phyloP scores from a whole-genome alignment of 176 grass and related monocot genomes.

The Rhynchospora breviuscula region DNA sequence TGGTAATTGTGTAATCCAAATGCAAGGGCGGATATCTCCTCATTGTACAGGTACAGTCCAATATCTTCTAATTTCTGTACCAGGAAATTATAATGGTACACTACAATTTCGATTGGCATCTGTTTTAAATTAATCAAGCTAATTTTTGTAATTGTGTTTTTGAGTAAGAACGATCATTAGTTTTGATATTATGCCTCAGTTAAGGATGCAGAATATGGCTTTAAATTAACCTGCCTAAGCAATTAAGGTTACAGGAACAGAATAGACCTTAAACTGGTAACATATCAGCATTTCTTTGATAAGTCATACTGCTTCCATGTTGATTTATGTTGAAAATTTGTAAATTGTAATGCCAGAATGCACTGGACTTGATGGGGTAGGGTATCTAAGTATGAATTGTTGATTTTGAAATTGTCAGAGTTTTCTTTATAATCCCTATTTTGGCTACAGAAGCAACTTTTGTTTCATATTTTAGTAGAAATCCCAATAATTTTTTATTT shows the following conservation, averaged over 20 bases:
- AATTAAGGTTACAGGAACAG: background rate
- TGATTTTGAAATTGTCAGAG: background rate
- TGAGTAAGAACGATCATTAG: background rate
- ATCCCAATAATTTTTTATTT: too few species aligned
- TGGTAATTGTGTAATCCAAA: too few species aligned
- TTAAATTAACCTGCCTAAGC: background rate
- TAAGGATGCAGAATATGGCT: background rate
- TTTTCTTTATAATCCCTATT: background rate
- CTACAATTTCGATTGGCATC: background rate
- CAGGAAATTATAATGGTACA: too few species aligned
- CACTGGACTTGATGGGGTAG: background rate
- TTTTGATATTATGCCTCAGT: background rate
- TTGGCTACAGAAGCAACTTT: background rate
- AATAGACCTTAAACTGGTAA: background rate
- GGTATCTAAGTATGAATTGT: background rate
- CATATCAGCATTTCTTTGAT: background rate
- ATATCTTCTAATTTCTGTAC: background rate
- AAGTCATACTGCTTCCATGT: too few species aligned
- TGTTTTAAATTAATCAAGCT: background rate
- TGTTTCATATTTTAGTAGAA: too few species aligned
- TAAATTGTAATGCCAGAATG: background rate
- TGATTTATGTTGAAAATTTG: too few species aligned
- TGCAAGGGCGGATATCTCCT: slow-evolving; percentile 68
- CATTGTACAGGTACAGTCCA: slow-evolving; percentile 16
- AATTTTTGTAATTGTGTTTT: background rate